A percentile compares a stretch with the other conserved stretches of the same genome.
Evolutionary conservation across 768 basidiomycete species (phyloP).

Genomic region (Cubamyces lactineus): DNA sequence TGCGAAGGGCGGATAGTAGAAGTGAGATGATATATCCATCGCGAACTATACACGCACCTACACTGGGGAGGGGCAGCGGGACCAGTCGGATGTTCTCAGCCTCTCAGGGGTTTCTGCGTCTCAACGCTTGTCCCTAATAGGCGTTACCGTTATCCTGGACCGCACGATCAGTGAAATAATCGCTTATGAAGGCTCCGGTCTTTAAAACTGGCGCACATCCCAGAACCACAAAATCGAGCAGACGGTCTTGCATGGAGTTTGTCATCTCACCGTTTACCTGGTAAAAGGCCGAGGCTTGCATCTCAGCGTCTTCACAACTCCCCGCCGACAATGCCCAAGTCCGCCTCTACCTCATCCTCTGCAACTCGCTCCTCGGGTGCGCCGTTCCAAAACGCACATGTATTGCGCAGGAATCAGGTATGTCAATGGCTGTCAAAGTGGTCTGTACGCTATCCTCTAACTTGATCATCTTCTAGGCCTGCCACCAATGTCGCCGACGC

Average conservation of each 20-base stretch:
- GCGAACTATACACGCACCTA: no score
- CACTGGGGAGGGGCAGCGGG: no score
- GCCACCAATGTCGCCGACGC: constrained; percentile 66
- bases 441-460: no score
- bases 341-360: constrained; percentile 6
- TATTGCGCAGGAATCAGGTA: constrained; percentile 39
- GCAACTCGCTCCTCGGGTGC: constrained; percentile 2
- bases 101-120: neutral
- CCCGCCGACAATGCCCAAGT: constrained; percentile 26
- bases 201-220: no score
- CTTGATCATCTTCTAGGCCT: constrained; percentile 35
- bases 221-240: neutral
- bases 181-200: neutral
- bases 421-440: neutral
- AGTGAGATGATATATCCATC: no score
- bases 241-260: constrained; percentile 1
- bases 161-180: constrained; percentile 1
- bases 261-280: constrained; percentile 10
- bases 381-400: constrained; percentile 25
- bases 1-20: no score
- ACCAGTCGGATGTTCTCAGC: neutral
- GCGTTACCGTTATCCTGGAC: neutral
- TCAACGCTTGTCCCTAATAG: neutral
- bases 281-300: neutral
- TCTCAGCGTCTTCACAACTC: neutral